Conservation (phyloP, 257 asterid genomes). For the Solanum medicagineum region DNA sequence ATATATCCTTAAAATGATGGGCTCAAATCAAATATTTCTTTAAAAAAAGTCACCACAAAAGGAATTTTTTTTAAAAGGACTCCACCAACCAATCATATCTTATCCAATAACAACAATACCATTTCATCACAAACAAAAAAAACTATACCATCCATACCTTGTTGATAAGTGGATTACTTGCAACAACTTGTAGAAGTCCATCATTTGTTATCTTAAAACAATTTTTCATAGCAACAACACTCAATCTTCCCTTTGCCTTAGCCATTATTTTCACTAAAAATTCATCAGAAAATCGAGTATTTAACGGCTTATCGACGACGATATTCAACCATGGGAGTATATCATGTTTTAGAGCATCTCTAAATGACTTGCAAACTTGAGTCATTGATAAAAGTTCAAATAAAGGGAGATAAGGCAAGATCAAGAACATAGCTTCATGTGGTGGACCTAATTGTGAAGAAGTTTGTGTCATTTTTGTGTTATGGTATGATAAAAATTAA, state of each 20-base stretch:
- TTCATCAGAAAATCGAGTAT: conserved; percentile 26
- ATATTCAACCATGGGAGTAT: conserved; percentile 58
- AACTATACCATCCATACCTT: conserved; percentile 26
- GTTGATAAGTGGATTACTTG: conserved; percentile 38
- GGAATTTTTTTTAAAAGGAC: background rate
- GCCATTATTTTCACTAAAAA: conserved; percentile 32
- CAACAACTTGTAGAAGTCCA: conserved; percentile 29
- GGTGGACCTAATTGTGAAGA: conserved; percentile 17
- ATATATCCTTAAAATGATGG: background rate
- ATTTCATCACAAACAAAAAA: background rate
- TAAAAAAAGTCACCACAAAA: background rate
- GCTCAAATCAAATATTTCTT: background rate
- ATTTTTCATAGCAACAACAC: conserved; percentile 36
- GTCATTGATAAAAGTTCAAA: conserved; percentile 39
- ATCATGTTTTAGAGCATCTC: conserved; percentile 47
- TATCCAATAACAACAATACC: conserved; percentile 6
- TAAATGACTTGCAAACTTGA: conserved; percentile 54
- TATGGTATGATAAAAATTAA: background rate
- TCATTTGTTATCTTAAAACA: conserved; percentile 51
- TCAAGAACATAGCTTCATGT: conserved; percentile 55
- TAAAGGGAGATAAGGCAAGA: conserved; percentile 51
- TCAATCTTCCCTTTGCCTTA: conserved; percentile 39
- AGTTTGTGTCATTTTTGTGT: background rate
- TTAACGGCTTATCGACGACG: conserved; percentile 43
- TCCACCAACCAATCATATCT: conserved; percentile 24